phyloP scores from a whole-genome alignment of 306 rosid species.

The Fragaria vesca region DNA sequence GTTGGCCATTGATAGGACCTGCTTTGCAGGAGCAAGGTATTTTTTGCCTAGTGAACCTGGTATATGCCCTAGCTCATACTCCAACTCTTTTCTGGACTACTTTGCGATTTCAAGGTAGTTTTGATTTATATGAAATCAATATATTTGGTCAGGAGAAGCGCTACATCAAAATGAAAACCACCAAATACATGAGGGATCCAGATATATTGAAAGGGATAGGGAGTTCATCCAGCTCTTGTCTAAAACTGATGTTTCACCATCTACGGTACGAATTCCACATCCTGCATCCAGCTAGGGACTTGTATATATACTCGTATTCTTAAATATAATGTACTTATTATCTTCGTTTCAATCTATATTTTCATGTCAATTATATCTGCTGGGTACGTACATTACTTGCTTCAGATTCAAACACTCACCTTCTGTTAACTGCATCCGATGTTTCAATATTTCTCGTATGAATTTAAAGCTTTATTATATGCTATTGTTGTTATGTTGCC shows the following conservation, averaged over 20 bases:
- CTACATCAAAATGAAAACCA: not conserved
- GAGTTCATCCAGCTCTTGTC: not conserved
- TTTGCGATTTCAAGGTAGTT: not conserved
- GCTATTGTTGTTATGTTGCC: not conserved
- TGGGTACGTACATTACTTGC: too few species aligned
- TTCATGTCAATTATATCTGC: too few species aligned
- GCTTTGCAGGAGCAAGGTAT: too few species aligned
- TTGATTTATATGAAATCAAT: too few species aligned
- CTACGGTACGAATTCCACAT: not conserved
- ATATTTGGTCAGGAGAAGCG: not conserved
- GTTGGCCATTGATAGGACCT: too few species aligned
- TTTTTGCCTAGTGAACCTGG: not conserved
- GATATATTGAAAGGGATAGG: not conserved
- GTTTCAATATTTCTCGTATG: too few species aligned
- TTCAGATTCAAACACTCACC: too few species aligned
- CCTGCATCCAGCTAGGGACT: not conserved
- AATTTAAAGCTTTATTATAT: too few species aligned
- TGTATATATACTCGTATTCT: too few species aligned
- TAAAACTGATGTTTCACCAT: not conserved
- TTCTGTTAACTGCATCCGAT: too few species aligned
- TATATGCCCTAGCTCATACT: too few species aligned
- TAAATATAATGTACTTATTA: too few species aligned
- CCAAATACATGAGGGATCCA: not conserved
- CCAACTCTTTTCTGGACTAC: not conserved
- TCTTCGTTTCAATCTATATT: not conserved